phyloP scores from a whole-genome alignment of 192 early-diverging fungal genomes.

The Phycomyces blakesleeanus region DNA sequence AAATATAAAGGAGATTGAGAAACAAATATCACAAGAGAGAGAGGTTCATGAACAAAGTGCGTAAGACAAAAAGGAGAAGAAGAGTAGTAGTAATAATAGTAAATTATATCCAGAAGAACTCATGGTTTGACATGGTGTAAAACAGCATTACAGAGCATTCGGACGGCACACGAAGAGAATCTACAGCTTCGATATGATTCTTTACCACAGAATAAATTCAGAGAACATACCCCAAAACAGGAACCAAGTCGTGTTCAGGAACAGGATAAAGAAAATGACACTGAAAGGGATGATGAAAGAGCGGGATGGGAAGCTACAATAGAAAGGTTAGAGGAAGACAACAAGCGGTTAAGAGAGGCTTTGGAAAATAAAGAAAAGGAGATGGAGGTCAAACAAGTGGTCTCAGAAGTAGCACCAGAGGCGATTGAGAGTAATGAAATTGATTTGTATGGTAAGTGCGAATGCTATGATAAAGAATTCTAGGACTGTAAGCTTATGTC shows the following conservation, averaged over 20 bases:
- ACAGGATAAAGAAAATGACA: slow-evolving; percentile 25
- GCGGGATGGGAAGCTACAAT: slow-evolving; percentile 38
- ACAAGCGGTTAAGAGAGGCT: background rate
- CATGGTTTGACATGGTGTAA: too few species aligned
- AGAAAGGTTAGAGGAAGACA: slow-evolving; percentile 27
- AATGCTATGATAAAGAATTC: too few species aligned
- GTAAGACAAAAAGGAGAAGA: too few species aligned
- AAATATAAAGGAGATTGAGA: slow-evolving; percentile 12
- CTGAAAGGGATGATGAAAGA: slow-evolving; percentile 47
- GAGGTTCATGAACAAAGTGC: slow-evolving; percentile 18
- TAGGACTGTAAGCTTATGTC: background rate
- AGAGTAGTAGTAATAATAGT: too few species aligned
- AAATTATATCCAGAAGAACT: too few species aligned
- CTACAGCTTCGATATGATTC: too few species aligned
- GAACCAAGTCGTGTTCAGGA: too few species aligned
- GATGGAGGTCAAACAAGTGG: background rate
- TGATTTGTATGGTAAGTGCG: background rate
- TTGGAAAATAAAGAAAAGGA: background rate
- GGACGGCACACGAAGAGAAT: too few species aligned
- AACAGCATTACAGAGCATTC: too few species aligned
- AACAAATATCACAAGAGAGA: slow-evolving; percentile 17
- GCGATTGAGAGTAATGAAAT: background rate
- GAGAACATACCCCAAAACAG: too few species aligned
- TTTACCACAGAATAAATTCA: too few species aligned
- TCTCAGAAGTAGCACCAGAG: background rate